Percentiles rank a stretch among this genome's conserved stretches.
Conservation (phyloP, 305 asterid genomes). For the Fraxinus paxiana region DNA sequence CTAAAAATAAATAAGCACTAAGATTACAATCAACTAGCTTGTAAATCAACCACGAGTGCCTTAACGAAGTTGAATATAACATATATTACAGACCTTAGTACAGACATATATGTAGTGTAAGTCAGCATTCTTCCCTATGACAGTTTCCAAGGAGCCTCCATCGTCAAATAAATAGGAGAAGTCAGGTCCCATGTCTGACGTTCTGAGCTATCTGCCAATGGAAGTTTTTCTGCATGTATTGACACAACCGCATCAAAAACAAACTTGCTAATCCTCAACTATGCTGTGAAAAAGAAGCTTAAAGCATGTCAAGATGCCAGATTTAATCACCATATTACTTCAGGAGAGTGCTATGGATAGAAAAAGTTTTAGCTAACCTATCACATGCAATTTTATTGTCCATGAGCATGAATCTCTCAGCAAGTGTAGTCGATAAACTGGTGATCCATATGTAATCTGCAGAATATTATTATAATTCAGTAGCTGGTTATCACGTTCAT, state of each 20-base stretch:
- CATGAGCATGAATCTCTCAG: slow-evolving; percentile 47
- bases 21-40: neutral
- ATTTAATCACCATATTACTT: neutral
- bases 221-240: slow-evolving; percentile 45
- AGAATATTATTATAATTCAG: slow-evolving; percentile 1
- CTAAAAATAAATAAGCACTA: neutral
- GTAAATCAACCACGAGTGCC: neutral
- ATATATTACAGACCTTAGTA: slow-evolving; percentile 43
- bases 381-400: slow-evolving; percentile 59
- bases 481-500: neutral
- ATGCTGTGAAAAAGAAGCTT: neutral
- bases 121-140: slow-evolving; percentile 42
- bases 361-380: slow-evolving; percentile 40
- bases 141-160: slow-evolving; percentile 37
- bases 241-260: slow-evolving; percentile 1
- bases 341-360: neutral
- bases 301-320: neutral
- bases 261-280: neutral
- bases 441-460: slow-evolving; percentile 79
- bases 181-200: slow-evolving; percentile 40
- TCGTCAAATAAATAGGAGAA: slow-evolving; percentile 47
- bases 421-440: slow-evolving; percentile 50
- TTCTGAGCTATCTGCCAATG: slow-evolving; percentile 36
- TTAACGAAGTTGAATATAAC: neutral
- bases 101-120: slow-evolving; percentile 69